Evolutionary conservation across 345 rosid genomes (phyloP).

Genomic region (Camelina hispida): DNA sequence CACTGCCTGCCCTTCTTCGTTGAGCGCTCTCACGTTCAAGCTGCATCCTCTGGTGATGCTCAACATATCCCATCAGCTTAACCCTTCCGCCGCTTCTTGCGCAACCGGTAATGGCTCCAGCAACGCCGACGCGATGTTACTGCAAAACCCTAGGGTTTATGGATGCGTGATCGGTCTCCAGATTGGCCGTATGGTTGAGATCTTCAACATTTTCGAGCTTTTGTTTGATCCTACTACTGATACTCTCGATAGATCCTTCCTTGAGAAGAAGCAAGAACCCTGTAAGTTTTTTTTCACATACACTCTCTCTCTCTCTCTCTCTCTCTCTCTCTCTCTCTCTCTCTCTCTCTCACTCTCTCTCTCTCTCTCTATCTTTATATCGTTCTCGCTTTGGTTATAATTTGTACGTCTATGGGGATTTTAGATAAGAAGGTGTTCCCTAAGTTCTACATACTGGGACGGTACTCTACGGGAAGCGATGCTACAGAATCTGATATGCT

Average conservation of each 20-base stretch:
- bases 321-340: no score
- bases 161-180: conserved; percentile 96
- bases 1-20: conserved; percentile 55
- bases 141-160: conserved; percentile 68
- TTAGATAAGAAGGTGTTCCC: conserved; percentile 93
- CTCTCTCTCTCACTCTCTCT: no score
- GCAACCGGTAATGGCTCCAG: conserved; percentile 34
- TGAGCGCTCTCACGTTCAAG: conserved; percentile 96
- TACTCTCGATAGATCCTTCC: conserved; percentile 81
- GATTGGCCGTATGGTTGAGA: conserved; percentile 89
- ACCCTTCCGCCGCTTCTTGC: conserved; percentile 50
- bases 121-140: conserved; percentile 40
- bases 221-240: conserved; percentile 67
- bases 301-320: no score
- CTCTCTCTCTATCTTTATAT: not conserved
- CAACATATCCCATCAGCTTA: conserved; percentile 83
- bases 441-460: conserved; percentile 80
- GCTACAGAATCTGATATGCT: conserved; percentile 90
- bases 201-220: conserved; percentile 95
- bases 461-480: conserved; percentile 90
- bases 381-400: not conserved
- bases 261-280: conserved; percentile 96
- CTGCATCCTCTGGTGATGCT: conserved; percentile 91
- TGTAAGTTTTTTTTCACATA: conserved; percentile 49
- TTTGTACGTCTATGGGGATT: not conserved